Percentiles rank a stretch among this genome's conserved stretches.
Evolutionary conservation across 306 rosid species (phyloP).

Genomic region (Castanospermum australe): DNA sequence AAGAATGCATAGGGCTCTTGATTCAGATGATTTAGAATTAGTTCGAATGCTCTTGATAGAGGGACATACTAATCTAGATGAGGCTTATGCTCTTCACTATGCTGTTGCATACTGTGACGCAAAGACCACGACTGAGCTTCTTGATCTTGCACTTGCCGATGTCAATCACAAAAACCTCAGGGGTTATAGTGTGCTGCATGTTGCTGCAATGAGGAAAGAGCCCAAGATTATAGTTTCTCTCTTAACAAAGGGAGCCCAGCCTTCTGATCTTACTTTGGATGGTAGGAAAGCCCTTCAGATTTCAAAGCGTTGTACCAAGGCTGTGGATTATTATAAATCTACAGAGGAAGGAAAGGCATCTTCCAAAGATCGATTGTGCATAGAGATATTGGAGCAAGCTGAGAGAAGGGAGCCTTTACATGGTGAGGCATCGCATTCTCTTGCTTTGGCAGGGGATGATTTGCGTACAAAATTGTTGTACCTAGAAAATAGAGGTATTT

Average conservation of each 20-base stretch:
- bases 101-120: conserved; percentile 68
- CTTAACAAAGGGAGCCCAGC: conserved; percentile 64
- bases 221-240: conserved; percentile 69
- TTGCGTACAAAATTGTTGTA: conserved; percentile 62
- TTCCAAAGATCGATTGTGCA: conserved; percentile 48
- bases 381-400: conserved; percentile 77
- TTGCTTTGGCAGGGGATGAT: conserved; percentile 72
- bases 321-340: conserved; percentile 41
- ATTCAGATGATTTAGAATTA: conserved; percentile 65
- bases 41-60: conserved; percentile 64
- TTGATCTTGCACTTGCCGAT: conserved; percentile 65
- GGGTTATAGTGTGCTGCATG: conserved; percentile 60
- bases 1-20: conserved; percentile 68
- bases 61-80: conserved; percentile 59
- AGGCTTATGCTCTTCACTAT: conserved; percentile 66
- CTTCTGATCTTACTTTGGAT: conserved; percentile 62
- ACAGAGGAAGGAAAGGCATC: conserved; percentile 51
- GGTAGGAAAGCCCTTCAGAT: conserved; percentile 74
- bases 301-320: conserved; percentile 50
- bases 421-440: conserved; percentile 72
- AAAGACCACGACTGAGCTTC: conserved; percentile 56
- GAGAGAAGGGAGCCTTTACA: conserved; percentile 66
- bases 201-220: conserved; percentile 59
- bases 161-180: conserved; percentile 53
- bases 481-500: conserved; percentile 73